Evolutionary conservation across 768 basidiomycete species (phyloP), one percentile per base, ranked within the genome.

Genomic region (Porpolomopsis calyptriformis): DNA sequence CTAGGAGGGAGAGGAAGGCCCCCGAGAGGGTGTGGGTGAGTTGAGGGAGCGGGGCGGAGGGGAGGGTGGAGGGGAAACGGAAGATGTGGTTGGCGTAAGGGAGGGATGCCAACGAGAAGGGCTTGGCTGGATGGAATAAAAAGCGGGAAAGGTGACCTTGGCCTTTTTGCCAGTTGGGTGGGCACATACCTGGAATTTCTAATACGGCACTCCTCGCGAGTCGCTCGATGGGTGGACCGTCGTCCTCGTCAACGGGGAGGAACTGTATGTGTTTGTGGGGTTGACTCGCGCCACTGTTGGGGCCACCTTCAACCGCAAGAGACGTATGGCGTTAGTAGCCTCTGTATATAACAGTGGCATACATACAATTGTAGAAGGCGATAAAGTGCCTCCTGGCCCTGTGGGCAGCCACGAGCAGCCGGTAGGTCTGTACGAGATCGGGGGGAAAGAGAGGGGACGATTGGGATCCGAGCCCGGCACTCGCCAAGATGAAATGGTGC

Each of bases 221-320:
- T 46, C 62, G 66, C 61, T 93, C 91, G 20, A 92, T 71, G 0
- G 92, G 92, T 11, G 86, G 84, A 1, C 78, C 83, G 27, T 74
- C 72, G 29, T 65, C 66, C 33, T 65, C 66, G 8, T 73, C 73
- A 14, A 77, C 57, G 26, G 87, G 82, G 26, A 93, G 62, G 51
- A 93, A 82, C 60, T 94, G 91, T n/a, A 93, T 53, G 58, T 96
- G 92, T 56, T 93, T 90, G 64, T 93, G 90, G 2, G 74, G 69
- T 64, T 96, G 92, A 58, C 88, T 91, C 9, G 92, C 90, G 22
- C 91, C 91, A 47, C 85, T 88, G 45, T 71, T 68, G 23, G 77
- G 70, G 4, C 87, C 87, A 53, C 85, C 86, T 88, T n/a, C n/a
- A 38, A 5, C 27, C 33, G 19, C 18, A 37, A 24, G 19, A 36